Percentiles rank a stretch among this genome's conserved stretches.
These are phyloP conservation scores for Eurotiales sp. DNA, from an alignment of 2,329 filamentous ascomycete genomes.

Conservation along the genomic window DNA sequence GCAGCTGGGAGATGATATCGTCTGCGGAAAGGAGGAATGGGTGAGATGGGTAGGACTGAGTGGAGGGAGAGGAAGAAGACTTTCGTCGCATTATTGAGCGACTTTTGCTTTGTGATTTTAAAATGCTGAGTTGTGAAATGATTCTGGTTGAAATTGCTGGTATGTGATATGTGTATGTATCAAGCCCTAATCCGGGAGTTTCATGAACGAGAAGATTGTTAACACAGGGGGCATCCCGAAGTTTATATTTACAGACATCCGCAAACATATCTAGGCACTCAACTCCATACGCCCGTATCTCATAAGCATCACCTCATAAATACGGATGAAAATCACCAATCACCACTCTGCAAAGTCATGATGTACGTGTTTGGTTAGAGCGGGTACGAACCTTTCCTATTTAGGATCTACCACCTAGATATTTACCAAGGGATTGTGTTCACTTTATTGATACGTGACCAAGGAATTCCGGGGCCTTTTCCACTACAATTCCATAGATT, in stretches of 20 bases:
- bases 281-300: no score
- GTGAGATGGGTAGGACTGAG: conserved; percentile 17
- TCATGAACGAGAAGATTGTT: no score
- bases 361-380: conserved; percentile 7
- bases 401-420: no score
- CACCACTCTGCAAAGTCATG: neutral
- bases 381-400: neutral
- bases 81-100: conserved; percentile 2
- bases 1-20: conserved; percentile 41
- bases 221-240: neutral
- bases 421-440: no score
- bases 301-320: no score
- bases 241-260: neutral
- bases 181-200: neutral
- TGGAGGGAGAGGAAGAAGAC: neutral
- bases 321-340: no score
- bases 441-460: no score
- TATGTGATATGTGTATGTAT: neutral
- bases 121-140: neutral
- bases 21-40: conserved; percentile 33
- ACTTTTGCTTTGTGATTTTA: neutral
- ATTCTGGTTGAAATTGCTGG: neutral
- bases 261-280: neutral
- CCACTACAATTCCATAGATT: no score
- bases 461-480: no score